Evolutionary conservation across 768 basidiomycete genomes (phyloP), one percentile per base, ranked within the genome.

Genomic region (Hysterangium stoloniferum): DNA sequence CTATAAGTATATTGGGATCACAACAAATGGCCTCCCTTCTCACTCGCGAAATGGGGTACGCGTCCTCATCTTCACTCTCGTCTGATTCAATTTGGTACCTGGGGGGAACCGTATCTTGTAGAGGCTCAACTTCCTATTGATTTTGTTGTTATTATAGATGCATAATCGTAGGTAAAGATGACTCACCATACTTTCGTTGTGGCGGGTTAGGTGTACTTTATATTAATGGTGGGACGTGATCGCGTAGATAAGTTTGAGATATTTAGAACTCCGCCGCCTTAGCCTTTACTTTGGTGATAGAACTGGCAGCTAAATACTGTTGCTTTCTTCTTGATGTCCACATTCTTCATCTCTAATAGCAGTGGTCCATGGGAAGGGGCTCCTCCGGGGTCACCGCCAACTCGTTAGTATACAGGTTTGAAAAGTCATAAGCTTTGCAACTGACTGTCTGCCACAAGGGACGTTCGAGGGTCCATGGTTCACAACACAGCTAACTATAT

Each of bases 381-480:
- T 1, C 82, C 82, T 2, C 82, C 81, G 0, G 82, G 82, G 25
- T 66, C 79, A 24, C 82, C 82, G 25, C 82, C 82, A 5, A 82
- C 72, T n/a, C 59, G 81, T 81, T 61, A 59, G 78, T 71, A 4
- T 34, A 22, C 20, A 27, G 5, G 6, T 54, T 27, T 33, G 19
- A n/a, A 40, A 41, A 28, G 11, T 33, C 6, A 22, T 28, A 46
- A 41, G 2, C 34, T 48, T 27, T n/a, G n/a, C 36, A 28, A 24
- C 38, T 57, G 49, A 58, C 60, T 15, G 9, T 12, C 38, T 2
- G 6, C 19, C 37, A 52, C 43, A 59, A 89, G 86, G 73, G 56
- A 86, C 77, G 61, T 92, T 87, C 63, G 83, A 88, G 61, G 94
- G 95, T 0, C 92, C 93, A 29, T 98, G 96, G 96, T 86, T 99